Percentiles rank a stretch among this genome's conserved stretches.
These are phyloP conservation scores for Gyromitra esculenta DNA, from an alignment of 2,329 filamentous ascomycete genomes.

Conservation along the genomic window DNA sequence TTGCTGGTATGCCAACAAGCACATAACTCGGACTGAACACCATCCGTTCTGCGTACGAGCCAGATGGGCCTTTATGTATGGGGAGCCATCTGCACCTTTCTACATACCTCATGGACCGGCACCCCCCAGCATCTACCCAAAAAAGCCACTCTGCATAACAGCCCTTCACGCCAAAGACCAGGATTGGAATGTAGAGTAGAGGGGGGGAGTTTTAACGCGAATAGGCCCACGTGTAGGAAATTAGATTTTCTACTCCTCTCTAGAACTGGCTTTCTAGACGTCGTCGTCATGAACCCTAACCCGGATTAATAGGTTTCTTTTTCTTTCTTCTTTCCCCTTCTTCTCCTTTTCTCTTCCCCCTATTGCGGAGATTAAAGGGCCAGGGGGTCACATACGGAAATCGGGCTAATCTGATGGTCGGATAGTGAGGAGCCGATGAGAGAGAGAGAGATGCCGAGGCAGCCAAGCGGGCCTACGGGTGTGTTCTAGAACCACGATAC, in stretches of 20 bases:
- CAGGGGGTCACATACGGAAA: constrained; percentile 14
- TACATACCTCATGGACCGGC: background rate
- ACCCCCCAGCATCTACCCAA: background rate
- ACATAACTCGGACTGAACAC: background rate
- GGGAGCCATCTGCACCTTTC: background rate
- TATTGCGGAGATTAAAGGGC: constrained; percentile 10
- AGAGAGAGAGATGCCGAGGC: background rate
- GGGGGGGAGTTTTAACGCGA: background rate
- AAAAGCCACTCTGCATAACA: background rate
- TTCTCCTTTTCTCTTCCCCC: background rate
- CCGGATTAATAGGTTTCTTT: background rate
- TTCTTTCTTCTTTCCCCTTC: no score
- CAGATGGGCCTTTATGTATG: background rate
- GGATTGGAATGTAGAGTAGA: background rate
- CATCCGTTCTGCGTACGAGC: background rate
- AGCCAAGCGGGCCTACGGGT: background rate
- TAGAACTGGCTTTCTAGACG: background rate
- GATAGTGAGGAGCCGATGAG: background rate
- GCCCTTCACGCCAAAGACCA: background rate
- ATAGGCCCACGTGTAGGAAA: constrained; percentile 6
- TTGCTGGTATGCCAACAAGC: background rate
- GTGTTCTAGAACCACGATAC: background rate
- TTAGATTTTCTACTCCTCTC: background rate
- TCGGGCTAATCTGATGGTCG: background rate
- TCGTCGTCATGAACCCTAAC: constrained; percentile 11